Evolutionary conservation across 2,329 filamentous ascomycete genomes (phyloP), one percentile per base, ranked within the genome.

Genomic region (Simplicillium sp.): DNA sequence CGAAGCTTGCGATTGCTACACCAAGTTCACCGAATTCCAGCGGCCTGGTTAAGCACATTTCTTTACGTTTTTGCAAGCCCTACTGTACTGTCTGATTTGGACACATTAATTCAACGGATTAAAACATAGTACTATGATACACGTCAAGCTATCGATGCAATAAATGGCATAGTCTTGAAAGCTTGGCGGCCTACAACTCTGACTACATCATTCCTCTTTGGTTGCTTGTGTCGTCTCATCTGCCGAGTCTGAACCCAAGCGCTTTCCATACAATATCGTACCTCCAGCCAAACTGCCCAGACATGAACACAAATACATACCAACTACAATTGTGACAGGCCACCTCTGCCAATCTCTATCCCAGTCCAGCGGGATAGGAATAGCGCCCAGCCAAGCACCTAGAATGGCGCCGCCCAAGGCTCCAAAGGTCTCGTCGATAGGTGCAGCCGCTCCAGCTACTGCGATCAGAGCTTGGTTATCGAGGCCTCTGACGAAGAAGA

Each of bases 341-440:
- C 90, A 98, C 60, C 83, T 86, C 75, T 98, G 92, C 92, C 92
- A 98, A 52, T 94, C 88, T n/a, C 92, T 80, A 60, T 98, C 92
- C 90, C 90, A 97, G 60, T 98, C 92, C 50, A 98, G 68, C 2
- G 92, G 92, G 51, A 98, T 97, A 0, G 94, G 92, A 40, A 97
- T 79, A 7, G 92, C 92, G 3, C 92, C 92, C 34, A 95, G 66
- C 92, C 92, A 97, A 33, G 87, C 87, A 6, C 92, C 92, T 1
- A 90, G 53, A 18, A 83, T 67, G 0, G 80, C 80, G 5, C 92
- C 92, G n/a, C 89, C 61, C 9, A 87, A 71, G 2, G 79, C 87
- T 3, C 88, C 90, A 64, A 87, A 92, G 0, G 86, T 78, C 56
- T 89, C 84, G 60, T 97, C 92, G 16, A 92, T 66, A 0, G 89